phyloP scores from a whole-genome alignment of 352 stramenopile species.

The Pythium sp. region DNA sequence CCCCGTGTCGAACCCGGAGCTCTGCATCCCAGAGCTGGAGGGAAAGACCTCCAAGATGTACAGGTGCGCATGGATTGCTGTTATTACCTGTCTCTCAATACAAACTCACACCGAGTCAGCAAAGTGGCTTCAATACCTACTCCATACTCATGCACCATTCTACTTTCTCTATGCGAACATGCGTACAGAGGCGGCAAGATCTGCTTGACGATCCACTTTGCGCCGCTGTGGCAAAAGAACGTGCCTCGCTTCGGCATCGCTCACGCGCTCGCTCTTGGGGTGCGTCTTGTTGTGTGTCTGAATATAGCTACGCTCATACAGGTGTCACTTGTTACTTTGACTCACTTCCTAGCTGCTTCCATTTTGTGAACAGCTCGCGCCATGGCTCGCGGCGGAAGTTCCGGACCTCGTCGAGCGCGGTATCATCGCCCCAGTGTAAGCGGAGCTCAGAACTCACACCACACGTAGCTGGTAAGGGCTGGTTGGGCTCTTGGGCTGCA shows the following conservation, averaged over 20 bases:
- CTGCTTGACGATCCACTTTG: slow-evolving; percentile 87
- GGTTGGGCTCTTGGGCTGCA: background rate
- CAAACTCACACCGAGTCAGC: background rate
- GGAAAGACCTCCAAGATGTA: slow-evolving; percentile 92
- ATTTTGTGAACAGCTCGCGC: slow-evolving; percentile 49
- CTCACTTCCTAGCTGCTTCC: background rate
- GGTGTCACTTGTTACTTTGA: background rate
- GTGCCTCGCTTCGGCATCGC: slow-evolving; percentile 84
- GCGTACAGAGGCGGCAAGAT: slow-evolving; percentile 72
- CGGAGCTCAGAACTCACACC: too few relatives aligned
- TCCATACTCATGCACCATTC: background rate
- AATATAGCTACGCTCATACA: background rate
- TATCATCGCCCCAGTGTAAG: slow-evolving; percentile 68
- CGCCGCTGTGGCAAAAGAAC: slow-evolving; percentile 89
- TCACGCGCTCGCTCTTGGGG: slow-evolving; percentile 79
- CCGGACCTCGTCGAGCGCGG: slow-evolving; percentile 81
- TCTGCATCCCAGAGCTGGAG: slow-evolving; percentile 86
- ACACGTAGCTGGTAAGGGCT: background rate
- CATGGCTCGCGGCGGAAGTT: slow-evolving; percentile 86
- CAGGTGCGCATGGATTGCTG: slow-evolving; percentile 27
- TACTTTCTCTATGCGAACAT: background rate
- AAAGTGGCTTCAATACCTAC: background rate
- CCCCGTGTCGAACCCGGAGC: slow-evolving; percentile 75
- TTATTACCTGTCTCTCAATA: background rate
- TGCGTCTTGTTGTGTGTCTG: slow-evolving; percentile 24